Conservation (phyloP, 2,329 filamentous ascomycete species). For the Fusarium staphyleae region DNA sequence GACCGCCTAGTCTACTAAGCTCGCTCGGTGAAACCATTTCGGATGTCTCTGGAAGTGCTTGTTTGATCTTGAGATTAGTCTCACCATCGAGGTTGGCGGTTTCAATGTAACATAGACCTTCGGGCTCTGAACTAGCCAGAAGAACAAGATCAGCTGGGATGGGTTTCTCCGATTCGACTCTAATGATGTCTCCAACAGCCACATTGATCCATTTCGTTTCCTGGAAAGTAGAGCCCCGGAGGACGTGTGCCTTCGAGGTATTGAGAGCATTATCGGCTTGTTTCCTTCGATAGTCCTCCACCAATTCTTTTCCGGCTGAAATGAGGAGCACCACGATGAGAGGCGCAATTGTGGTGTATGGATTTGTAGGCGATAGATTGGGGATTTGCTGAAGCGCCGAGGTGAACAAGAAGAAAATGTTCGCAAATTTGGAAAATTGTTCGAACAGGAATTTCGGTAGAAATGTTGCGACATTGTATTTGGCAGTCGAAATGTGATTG, state of each 20-base stretch:
- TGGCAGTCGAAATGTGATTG: constrained; percentile 97
- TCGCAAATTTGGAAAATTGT: constrained; percentile 99
- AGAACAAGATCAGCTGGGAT: constrained; percentile 95
- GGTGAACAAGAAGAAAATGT: constrained; percentile 99
- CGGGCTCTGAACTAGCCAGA: constrained; percentile 92
- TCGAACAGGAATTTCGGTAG: constrained; percentile 96
- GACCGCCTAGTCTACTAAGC: constrained; percentile 83
- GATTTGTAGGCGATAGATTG: constrained; percentile 91
- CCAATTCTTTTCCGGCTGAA: constrained; percentile 92
- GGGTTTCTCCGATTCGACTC: constrained; percentile 92
- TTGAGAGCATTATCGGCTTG: constrained; percentile 87
- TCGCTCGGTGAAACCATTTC: constrained; percentile 86
- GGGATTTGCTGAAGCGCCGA: constrained; percentile 94
- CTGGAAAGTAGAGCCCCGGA: constrained; percentile 83
- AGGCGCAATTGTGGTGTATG: constrained; percentile 96
- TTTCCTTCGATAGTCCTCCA: constrained; percentile 92
- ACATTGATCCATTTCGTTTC: constrained; percentile 95
- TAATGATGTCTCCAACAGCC: constrained; percentile 87
- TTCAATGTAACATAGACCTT: constrained; percentile 98
- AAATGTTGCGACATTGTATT: constrained; percentile 95
- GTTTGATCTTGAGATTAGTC: constrained; percentile 98
- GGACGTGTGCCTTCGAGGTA: constrained; percentile 80
- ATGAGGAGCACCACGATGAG: constrained; percentile 87
- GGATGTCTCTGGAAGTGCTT: constrained; percentile 91
- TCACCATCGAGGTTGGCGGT: constrained; percentile 97